A percentile compares a stretch with the other conserved stretches of the same genome.
phyloP scores from a whole-genome alignment of 1,284 basidiomycete genomes.

The Ustilago vetiveriae region DNA sequence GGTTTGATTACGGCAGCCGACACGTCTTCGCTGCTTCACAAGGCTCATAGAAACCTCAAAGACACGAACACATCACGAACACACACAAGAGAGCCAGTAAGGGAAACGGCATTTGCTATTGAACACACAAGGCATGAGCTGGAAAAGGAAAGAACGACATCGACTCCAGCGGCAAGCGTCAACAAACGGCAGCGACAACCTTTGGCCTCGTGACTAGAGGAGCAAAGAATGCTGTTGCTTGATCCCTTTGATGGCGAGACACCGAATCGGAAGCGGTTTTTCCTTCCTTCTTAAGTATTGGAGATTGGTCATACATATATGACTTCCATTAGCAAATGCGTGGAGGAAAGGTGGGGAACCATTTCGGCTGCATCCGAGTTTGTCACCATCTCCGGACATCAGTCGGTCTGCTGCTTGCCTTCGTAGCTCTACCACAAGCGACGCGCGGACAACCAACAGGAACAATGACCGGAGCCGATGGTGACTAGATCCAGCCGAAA shows the following conservation, averaged over 20 bases:
- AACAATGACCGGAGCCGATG: neutral
- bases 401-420: neutral
- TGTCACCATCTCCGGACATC: neutral
- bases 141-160: too few species aligned
- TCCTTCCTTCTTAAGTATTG: neutral
- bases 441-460: constrained; percentile 7
- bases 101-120: too few species aligned
- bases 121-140: too few species aligned
- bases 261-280: too few species aligned
- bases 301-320: neutral
- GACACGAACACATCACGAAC: too few species aligned
- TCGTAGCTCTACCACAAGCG: constrained; percentile 33
- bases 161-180: too few species aligned
- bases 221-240: constrained; percentile 5
- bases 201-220: constrained; percentile 39
- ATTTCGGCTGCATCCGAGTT: neutral
- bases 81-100: too few species aligned
- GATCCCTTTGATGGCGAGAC: neutral
- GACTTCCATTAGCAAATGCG: constrained; percentile 27
- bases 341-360: neutral
- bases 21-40: too few species aligned
- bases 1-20: too few species aligned
- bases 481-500: neutral
- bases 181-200: constrained; percentile 1
- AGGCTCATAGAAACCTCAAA: too few species aligned